These are phyloP conservation scores for Piper longum DNA, from an alignment of 164 flowering plant genomes.

Conservation along the genomic window DNA sequence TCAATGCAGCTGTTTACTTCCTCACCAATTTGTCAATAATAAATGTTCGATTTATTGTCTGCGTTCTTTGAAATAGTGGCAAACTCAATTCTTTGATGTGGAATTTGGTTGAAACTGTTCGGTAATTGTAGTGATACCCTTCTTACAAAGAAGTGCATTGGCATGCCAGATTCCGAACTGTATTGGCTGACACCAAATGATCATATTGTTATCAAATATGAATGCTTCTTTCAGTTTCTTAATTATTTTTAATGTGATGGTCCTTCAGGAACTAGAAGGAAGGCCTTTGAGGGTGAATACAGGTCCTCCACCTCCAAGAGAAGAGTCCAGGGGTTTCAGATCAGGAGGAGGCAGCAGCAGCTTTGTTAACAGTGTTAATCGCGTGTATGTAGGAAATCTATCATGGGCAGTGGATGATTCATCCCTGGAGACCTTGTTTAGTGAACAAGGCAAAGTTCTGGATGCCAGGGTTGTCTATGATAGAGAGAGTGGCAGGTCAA, in stretches of 20 bases:
- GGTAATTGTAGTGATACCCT: too few species aligned
- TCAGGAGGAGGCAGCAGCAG: slow-evolving; percentile 7
- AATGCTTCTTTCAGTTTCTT: background rate
- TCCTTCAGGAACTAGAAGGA: slow-evolving; percentile 33
- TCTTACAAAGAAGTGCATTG: too few species aligned
- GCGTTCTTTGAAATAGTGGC: too few species aligned
- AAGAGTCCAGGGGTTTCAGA: slow-evolving; percentile 22
- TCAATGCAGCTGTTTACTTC: too few species aligned
- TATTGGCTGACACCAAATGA: background rate
- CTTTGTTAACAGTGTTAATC: slow-evolving; percentile 17
- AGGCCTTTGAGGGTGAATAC: slow-evolving; percentile 41
- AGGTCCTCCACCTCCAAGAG: slow-evolving; percentile 45
- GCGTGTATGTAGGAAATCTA: slow-evolving; percentile 74
- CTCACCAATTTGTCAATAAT: too few species aligned
- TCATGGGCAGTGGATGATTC: slow-evolving; percentile 80
- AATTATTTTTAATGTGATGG: background rate
- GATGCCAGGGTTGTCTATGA: slow-evolving; percentile 86
- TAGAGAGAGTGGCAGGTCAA: slow-evolving; percentile 78
- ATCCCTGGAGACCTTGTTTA: slow-evolving; percentile 57
- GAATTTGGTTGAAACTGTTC: too few species aligned
- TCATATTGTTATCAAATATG: background rate
- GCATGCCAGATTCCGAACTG: background rate
- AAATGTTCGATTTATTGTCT: too few species aligned
- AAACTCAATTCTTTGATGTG: too few species aligned
- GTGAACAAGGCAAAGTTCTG: slow-evolving; percentile 75